Evolutionary conservation across 768 basidiomycete genomes (phyloP), one percentile per base, ranked within the genome.

Genomic region (Phylloporus sp.): DNA sequence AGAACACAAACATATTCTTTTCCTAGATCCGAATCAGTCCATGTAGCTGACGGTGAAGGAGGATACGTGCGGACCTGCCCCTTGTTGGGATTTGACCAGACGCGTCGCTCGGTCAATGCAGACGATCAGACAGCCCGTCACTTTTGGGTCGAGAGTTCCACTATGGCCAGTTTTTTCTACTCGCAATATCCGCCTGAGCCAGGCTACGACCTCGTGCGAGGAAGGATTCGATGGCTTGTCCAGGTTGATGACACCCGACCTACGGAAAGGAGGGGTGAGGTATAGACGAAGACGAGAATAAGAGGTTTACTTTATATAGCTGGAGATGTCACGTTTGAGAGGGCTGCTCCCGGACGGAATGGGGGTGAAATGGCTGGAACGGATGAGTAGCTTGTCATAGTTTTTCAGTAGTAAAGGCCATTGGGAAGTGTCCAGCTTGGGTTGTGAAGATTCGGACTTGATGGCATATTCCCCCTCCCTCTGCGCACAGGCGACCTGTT

Each of bases 141-240:
- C 96, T 69, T 99, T 99, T 38, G 96, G 96, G 67, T 99, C 96
- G 38, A 99, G 79, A 35, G 96, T 99, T 55, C 96, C 96, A 49
- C 93, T 96, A 71, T 99, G 96, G 33, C 96, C 96, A 0, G 96
- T 99, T 72, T 99, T 98, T 69, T 98, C 96, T 21, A 88, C 91
- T 18, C 94, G 84, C 44, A 99, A 69, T 54, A 99, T 99, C n/a
- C 96, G 82, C 58, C 94, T 80, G 53, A 99, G 71, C 96, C 96
- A 99, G 14, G 96, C 96, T 55, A 99, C 96, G 44, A 99, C 96
- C 75, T 99, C 96, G 69, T 99, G 96, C 5, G 94, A 95, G 15
- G 94, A 96, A 4, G 95, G 95, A 70, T 98, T 99, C 26, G 95
- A 97, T 20, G 96, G 96, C 64, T 99, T 99, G 80, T 99, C 96